A percentile compares a stretch with the other conserved stretches of the same genome.
phyloP scores from a whole-genome alignment of 2,329 filamentous ascomycete species.

The Shiraia sp. region DNA sequence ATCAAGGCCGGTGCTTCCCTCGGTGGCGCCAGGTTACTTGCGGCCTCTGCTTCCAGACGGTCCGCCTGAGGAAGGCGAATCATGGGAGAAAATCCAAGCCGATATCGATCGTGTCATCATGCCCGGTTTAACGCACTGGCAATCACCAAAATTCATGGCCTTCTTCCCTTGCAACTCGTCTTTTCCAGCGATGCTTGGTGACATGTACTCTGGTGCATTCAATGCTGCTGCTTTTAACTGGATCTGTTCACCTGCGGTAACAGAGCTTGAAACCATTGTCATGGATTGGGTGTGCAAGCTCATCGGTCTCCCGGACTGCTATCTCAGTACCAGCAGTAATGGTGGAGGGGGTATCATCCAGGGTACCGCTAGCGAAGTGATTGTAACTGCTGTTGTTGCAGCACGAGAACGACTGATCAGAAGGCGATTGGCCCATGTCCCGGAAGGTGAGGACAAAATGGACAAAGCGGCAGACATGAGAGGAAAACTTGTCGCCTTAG shows the following conservation, averaged over 20 bases:
- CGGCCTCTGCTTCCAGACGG: slow-evolving; percentile 72
- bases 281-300: slow-evolving; percentile 88
- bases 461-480: slow-evolving; percentile 70
- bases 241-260: slow-evolving; percentile 90
- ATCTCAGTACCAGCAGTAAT: slow-evolving; percentile 64
- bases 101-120: slow-evolving; percentile 87
- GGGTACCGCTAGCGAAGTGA: slow-evolving; percentile 84
- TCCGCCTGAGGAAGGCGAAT: slow-evolving; percentile 68
- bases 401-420: slow-evolving; percentile 71
- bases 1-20: slow-evolving; percentile 72
- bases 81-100: slow-evolving; percentile 77
- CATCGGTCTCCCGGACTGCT: slow-evolving; percentile 73
- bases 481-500: slow-evolving; percentile 76
- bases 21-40: slow-evolving; percentile 83
- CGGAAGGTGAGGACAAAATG: slow-evolving; percentile 39
- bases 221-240: slow-evolving; percentile 95
- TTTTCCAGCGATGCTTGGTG: slow-evolving; percentile 84
- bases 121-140: slow-evolving; percentile 93
- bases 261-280: slow-evolving; percentile 89
- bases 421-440: slow-evolving; percentile 31
- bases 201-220: slow-evolving; percentile 89
- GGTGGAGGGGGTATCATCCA: slow-evolving; percentile 92
- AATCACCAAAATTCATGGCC: slow-evolving; percentile 89
- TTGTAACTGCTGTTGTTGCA: slow-evolving; percentile 84
- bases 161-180: slow-evolving; percentile 86